Base-by-base conservation (phyloP, 345 rosid species). In the Limnanthes douglasii region DNA sequence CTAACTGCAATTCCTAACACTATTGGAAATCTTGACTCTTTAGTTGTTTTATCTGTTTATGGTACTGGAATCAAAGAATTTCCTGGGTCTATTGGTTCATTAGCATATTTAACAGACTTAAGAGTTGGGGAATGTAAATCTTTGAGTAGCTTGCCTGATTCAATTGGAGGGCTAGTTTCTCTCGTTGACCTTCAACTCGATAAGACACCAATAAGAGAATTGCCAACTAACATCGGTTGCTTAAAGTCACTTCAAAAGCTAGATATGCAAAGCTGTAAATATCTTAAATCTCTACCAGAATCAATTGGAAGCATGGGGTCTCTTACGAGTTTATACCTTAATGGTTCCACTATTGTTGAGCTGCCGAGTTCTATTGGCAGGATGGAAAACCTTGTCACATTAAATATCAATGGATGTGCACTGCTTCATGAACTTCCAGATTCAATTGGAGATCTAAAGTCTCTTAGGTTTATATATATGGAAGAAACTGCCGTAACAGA, bases 381-480 rank as follows among this genome's bases (percentile, higher is more conserved):
- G 45, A 28, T 55, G 18, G 45, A 48, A 31, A 55, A 24, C 16
- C 30, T 56, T 8, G 50, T 42, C 2, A 0, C 3, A 2, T 50
- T 56, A 11, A 18, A 18, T 14, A 36, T 48, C 45, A 15, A 25
- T 46, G 10, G 43, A 0, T 56, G 56, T 37, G 6, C 25, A 43
- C 24, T 0, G 31, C 45, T 56, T 8, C 50, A 42, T 35, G 37
- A 29, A 26, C 61, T 56, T 48, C 61, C 61, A 23, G 5, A 42
- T 0, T 43, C 61, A 15, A 48, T 48, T 31, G 55, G 56, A 30
- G 16, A 31, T 37, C 49, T 56, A 41, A 56, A 42, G 20, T 43
- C 56, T 17, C 56, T 56, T 24, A 25, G 16, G 21, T 21, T 1
- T 15, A 25, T 56, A 15, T 8, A 0, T 32, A 48, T 48, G 56